phyloP scores from a whole-genome alignment of 257 asterid species.

The Plantago ovata region DNA sequence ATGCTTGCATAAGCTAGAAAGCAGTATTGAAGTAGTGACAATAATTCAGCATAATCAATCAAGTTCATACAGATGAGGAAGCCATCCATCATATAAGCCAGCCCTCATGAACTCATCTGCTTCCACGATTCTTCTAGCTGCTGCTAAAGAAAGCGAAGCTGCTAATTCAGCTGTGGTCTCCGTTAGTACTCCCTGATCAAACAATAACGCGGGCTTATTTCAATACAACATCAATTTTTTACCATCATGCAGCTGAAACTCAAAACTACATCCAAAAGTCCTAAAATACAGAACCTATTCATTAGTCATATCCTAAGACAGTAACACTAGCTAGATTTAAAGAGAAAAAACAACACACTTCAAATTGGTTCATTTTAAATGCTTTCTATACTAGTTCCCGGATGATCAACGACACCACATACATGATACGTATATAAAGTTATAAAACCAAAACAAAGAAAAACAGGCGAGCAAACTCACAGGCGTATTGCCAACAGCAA shows the following conservation, averaged over 20 bases:
- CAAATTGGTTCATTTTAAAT: background rate
- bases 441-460: too few species aligned
- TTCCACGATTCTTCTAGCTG: slow-evolving; percentile 91
- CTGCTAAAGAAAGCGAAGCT: slow-evolving; percentile 86
- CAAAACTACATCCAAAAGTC: too few species aligned
- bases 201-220: background rate
- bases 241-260: background rate
- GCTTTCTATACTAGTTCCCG: too few species aligned
- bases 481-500: slow-evolving; percentile 96
- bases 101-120: slow-evolving; percentile 97
- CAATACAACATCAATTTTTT: background rate
- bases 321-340: too few species aligned
- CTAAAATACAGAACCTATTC: too few species aligned
- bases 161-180: slow-evolving; percentile 98
- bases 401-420: too few species aligned
- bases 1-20: background rate
- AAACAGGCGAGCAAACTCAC: slow-evolving; percentile 34
- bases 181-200: slow-evolving; percentile 78
- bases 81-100: slow-evolving; percentile 97
- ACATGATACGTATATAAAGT: too few species aligned
- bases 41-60: slow-evolving; percentile 7
- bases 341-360: background rate
- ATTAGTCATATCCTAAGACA: too few species aligned
- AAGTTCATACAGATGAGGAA: slow-evolving; percentile 75
- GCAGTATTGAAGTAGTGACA: background rate